Evolutionary conservation across 768 basidiomycete genomes (phyloP), one percentile per base, ranked within the genome.

Genomic region (Kwoniella heveanensis): DNA sequence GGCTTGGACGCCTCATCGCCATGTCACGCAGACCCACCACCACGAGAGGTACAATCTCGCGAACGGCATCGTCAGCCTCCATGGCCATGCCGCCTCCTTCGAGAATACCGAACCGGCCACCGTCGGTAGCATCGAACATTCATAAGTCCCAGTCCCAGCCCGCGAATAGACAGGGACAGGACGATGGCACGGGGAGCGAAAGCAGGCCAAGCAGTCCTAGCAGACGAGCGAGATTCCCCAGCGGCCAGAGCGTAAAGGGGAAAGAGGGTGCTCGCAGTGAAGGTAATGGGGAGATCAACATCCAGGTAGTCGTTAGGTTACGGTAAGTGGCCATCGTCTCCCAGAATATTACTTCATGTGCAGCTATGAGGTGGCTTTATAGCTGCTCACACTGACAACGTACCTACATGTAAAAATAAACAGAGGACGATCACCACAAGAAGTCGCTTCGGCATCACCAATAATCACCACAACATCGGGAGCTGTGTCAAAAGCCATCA

Each of bases 251-350:
- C 27, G 24, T 46, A 4, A 64, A 64, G 27, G 61, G 54, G 2
- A 62, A 62, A 51, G 62, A 64, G 32, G 24, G 13, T n/a, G 26
- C 29, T 17, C 51, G 26, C 2, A 32, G 21, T 10, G 51, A 60
- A 53, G 64, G 62, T 53, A 86, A 85, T 25, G 73, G 83, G 2
- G 92, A 90, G 76, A 87, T 87, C 68, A 91, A 96, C 73, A 98
- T 99, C 13, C 89, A 92, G 79, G 95, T 99, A 19, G 91, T 92
- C 10, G 86, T 98, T 50, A 87, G 95, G 19, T 95, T 90, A 78
- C 84, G 95, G 75, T 86, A 86, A 68, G 82, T 73, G 32, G 13
- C 53, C 17, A 17, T n/a, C 17, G n/a, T 19, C n/a, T n/a, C n/a
- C n/a, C n/a, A n/a, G n/a, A n/a, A n/a, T n/a, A n/a, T n/a, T n/a